Evolutionary conservation across 2,329 filamentous ascomycete species (phyloP), one percentile per base, ranked within the genome.

Genomic region (Emydomyces testavorans): DNA sequence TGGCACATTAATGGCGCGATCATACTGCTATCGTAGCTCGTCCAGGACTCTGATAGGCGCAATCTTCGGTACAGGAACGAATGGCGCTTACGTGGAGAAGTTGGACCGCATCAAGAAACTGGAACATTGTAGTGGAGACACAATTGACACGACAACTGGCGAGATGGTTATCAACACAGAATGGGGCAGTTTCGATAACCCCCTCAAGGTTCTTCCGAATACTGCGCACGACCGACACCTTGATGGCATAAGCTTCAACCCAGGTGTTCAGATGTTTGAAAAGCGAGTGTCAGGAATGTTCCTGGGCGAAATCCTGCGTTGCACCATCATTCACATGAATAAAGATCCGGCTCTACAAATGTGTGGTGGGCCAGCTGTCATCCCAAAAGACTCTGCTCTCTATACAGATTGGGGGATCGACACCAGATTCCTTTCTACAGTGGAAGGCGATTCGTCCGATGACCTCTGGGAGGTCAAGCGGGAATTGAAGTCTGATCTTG

Each of bases 221-320:
- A 96, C 90, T 0, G 71, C 78, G 0, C 96, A 87, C 70, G 92
- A 98, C 62, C 70, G 73, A 42, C 75, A 79, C 49, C 74, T 98
- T 20, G 90, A 98, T 65, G 70, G 72, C 49, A 79, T 82, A 51
- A 92, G 83, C 55, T 80, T 86, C 57, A 96, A 98, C 66, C 90
- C 89, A 0, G 92, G 92, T 21, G 80, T 94, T 52, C 92, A 98
- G 63, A 94, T 96, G 85, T 98, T 96, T 62, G 92, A 98, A 72
- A 98, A 98, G 76, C 84, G 90, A 40, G 83, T 98, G 13, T 94
- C 88, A 0, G 92, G 92, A 64, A 96, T 98, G 90, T 98, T 96
- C 71, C 68, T 98, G 41, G 92, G 92, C 47, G 92, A 98, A 66
- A 89, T 96, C 53, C 75, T 95, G 48, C 83, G 92, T 47, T 75